Base-by-base conservation (phyloP, 257 asterid species). In the Solanum dulcamara region DNA sequence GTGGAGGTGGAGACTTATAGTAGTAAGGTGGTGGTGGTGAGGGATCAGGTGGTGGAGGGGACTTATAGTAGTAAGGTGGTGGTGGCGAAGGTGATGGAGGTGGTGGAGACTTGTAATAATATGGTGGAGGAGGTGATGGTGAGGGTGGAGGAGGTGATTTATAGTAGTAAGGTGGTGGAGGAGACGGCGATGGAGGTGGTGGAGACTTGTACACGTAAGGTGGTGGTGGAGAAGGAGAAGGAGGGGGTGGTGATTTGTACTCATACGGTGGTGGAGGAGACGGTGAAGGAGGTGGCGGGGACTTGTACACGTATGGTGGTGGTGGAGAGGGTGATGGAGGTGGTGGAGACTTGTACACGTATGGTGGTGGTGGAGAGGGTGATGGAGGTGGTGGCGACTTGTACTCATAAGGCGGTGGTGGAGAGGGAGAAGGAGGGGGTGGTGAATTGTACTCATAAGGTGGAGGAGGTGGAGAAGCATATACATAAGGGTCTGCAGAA, bases 401-500 rank as follows among this genome's bases (percentile, higher is more conserved):
- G 9, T 88, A 88, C 17, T 44, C 57, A 4, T 88, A 84, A 1
- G 90, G 87, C 0, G 89, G 89, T n/a, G 89, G 86, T 0, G 92
- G 93, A 5, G 93, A 89, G 1, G 51, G 81, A 4, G 84, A 30
- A 5, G 89, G 84, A 32, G 87, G 87, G 1, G 89, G 87, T 51
- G 87, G 89, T 0, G 89, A 87, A 26, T 84, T 87, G 46, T 86
- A 86, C 24, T 26, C 85, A 13, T 87, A 87, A 0, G 66, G 33
- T 5, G 90, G 90, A 1, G 90, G 88, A 5, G 90, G 90, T 1
- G 94, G 92, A 20, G 93, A 91, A 0, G 88, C 83, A 32, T 91
- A 88, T 10, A 60, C 10, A 17, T 92, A 90, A 53, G 94, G 93
- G 12, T 94, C 92, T 0, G 94, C 98, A 0, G 94, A 89, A 53